Conservation (phyloP, 148 eudicot species). For the Amaranthus cruentus region DNA sequence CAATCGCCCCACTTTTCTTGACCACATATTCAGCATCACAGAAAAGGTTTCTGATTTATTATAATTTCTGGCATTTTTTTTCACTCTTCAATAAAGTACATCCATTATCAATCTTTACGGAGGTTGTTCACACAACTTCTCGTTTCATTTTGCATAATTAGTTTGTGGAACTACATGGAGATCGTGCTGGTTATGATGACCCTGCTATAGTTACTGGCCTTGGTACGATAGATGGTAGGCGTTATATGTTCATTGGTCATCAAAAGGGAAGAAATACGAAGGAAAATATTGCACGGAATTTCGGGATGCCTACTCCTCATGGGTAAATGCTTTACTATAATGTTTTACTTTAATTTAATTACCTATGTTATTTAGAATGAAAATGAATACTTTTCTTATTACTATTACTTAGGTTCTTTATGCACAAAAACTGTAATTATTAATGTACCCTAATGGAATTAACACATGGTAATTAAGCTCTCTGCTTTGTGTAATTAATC, state of each 20-base stretch:
- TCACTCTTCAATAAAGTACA: not conserved
- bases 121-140: constrained; percentile 6
- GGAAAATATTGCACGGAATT: constrained; percentile 75
- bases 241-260: constrained; percentile 84
- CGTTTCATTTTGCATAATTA: constrained; percentile 21
- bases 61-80: not conserved
- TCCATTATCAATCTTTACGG: not conserved
- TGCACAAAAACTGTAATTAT: not conserved
- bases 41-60: constrained; percentile 54
- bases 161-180: constrained; percentile 96
- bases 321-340: constrained; percentile 47
- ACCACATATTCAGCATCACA: constrained; percentile 73
- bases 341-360: not conserved
- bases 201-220: constrained; percentile 88
- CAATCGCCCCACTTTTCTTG: constrained; percentile 89
- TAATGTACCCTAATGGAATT: constrained; percentile 8
- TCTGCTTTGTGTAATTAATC: not conserved
- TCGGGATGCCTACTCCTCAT: constrained; percentile 96
- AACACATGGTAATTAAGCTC: not conserved
- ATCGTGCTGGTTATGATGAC: constrained; percentile 86
- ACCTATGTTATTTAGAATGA: not conserved
- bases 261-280: constrained; percentile 90
- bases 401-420: not conserved
- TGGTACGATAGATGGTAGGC: constrained; percentile 72
- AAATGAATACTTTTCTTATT: not conserved